A percentile compares a stretch with the other conserved stretches of the same genome.
Evolutionary conservation across 257 asterid species (phyloP).

Genomic region (Lithospermum erythrorhizon): DNA sequence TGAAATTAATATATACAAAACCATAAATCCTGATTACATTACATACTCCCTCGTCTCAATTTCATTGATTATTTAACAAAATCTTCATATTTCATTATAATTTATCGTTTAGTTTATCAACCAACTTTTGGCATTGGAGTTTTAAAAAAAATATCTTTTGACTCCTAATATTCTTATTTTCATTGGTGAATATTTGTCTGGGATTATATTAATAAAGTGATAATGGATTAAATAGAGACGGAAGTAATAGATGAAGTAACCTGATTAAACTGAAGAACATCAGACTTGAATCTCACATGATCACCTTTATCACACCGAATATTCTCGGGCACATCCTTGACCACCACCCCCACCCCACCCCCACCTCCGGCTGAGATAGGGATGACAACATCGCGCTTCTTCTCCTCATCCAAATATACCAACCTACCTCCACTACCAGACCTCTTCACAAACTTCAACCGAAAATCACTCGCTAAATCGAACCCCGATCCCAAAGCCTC

Average conservation of each 20-base stretch:
- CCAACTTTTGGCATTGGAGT: too few species aligned
- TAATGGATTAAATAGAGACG: too few species aligned
- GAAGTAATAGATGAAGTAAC: constrained; percentile 19
- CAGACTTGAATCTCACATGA: constrained; percentile 83
- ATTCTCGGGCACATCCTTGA: constrained; percentile 64
- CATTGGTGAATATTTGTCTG: too few species aligned
- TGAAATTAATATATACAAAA: too few species aligned
- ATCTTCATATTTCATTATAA: too few species aligned
- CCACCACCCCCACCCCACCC: constrained; percentile 32
- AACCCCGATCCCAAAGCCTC: constrained; percentile 90
- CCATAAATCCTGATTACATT: too few species aligned
- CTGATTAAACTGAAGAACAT: constrained; percentile 89
- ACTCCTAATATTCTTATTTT: too few species aligned
- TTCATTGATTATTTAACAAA: too few species aligned
- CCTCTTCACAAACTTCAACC: constrained; percentile 74
- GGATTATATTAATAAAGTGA: too few species aligned
- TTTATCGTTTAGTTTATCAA: too few species aligned
- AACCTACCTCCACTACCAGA: constrained; percentile 52
- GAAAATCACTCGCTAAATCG: constrained; percentile 95
- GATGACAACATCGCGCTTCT: constrained; percentile 52
- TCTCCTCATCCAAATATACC: constrained; percentile 46
- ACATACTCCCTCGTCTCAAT: too few species aligned
- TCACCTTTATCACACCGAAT: constrained; percentile 88
- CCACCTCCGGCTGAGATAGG: constrained; percentile 19
- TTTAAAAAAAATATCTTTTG: too few species aligned